Conservation (phyloP, 73 alveolate genomes). For the Paramecium primaurelia region DNA sequence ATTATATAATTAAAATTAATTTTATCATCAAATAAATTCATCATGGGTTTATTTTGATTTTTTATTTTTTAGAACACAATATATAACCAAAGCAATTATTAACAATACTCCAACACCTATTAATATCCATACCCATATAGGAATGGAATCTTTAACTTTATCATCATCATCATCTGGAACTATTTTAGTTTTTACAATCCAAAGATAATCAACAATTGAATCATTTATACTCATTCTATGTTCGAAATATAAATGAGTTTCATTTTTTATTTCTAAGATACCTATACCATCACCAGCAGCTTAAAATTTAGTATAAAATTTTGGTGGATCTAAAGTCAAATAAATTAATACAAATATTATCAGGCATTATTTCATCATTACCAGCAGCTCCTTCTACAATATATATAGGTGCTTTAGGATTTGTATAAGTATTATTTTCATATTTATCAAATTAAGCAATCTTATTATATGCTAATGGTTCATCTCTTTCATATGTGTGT, state of each 20-base stretch:
- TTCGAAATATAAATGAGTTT: conserved; percentile 1
- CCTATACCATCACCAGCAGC: conserved; percentile 18
- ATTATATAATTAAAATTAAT: not conserved
- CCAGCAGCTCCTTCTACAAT: conserved; percentile 30
- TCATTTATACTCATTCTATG: not conserved
- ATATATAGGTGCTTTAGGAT: not conserved
- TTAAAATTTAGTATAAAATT: not conserved
- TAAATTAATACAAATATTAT: not conserved
- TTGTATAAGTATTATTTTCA: not conserved
- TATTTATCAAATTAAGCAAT: not conserved
- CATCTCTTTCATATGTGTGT: conserved; percentile 41
- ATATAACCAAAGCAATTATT: not conserved
- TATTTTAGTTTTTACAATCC: not conserved
- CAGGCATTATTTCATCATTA: conserved; percentile 31
- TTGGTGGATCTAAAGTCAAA: not conserved
- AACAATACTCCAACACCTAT: not conserved
- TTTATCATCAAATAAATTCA: not conserved
- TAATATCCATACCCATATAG: not conserved
- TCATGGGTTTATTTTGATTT: not conserved
- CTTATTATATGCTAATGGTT: not conserved
- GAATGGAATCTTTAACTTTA: not conserved
- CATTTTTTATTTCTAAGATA: not conserved
- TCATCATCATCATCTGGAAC: not conserved
- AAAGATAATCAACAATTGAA: not conserved
- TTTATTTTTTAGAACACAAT: not conserved